A percentile compares a stretch with the other conserved stretches of the same genome.
Conservation (phyloP, 1,139 yeast genomes). For the Blastobotrys aristatus region DNA sequence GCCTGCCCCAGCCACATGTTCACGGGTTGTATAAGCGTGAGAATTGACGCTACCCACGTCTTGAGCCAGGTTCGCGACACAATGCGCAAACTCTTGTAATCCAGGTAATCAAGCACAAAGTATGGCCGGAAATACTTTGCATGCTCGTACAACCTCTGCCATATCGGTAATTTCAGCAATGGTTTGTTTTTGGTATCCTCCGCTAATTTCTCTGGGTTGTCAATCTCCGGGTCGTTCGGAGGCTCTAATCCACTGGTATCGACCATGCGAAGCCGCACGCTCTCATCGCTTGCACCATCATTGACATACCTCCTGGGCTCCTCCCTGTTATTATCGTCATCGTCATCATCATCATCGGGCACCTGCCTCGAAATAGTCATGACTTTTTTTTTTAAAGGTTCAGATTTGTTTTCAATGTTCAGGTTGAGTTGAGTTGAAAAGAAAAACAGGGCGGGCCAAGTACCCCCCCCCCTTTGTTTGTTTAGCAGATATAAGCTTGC, state of each 20-base stretch:
- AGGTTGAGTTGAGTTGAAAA: too few relatives aligned
- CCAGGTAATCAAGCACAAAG: constrained; percentile 28
- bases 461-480: too few relatives aligned
- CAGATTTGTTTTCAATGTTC: too few relatives aligned
- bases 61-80: constrained; percentile 29
- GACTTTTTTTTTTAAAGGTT: too few relatives aligned
- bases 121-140: constrained; percentile 23
- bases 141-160: background rate
- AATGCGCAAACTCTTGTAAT: constrained; percentile 24
- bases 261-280: constrained; percentile 1
- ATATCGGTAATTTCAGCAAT: background rate
- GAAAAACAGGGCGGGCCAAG: too few relatives aligned
- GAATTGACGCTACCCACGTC: constrained; percentile 24
- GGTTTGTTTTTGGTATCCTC: background rate
- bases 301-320: too few relatives aligned
- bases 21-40: constrained; percentile 20
- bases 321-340: too few relatives aligned
- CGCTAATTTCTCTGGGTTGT: background rate
- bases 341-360: too few relatives aligned
- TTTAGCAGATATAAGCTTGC: too few relatives aligned
- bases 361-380: too few relatives aligned
- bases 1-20: constrained; percentile 29
- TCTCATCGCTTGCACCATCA: background rate
- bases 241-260: constrained; percentile 11
- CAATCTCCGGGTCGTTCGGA: constrained; percentile 5